Percentiles rank a stretch among this genome's conserved stretches.
Evolutionary conservation across 306 rosid species (phyloP).

Genomic region (Ormosia emarginata): DNA sequence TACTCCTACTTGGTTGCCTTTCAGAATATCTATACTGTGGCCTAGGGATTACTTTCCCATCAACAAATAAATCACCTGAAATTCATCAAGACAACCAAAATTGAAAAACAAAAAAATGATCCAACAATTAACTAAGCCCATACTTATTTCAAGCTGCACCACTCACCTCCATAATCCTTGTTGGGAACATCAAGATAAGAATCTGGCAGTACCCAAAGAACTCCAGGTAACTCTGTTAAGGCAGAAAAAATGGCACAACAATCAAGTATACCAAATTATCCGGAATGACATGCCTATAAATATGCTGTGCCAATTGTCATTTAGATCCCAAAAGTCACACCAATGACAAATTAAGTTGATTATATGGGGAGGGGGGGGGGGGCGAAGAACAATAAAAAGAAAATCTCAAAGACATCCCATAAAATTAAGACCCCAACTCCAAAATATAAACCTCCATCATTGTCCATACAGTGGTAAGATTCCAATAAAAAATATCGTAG

Average conservation of each 20-base stretch:
- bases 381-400: not conserved
- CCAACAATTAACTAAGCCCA: not conserved
- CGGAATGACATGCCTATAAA: not conserved
- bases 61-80: conserved; percentile 79
- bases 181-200: conserved; percentile 86
- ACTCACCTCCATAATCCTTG: conserved; percentile 90
- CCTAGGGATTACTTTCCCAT: conserved; percentile 85
- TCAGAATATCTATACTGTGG: conserved; percentile 76
- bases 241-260: not conserved
- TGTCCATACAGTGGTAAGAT: not conserved
- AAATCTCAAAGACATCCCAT: not conserved
- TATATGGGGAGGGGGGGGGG: not conserved
- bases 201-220: conserved; percentile 96
- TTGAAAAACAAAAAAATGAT: not conserved
- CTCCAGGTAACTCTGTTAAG: conserved; percentile 61
- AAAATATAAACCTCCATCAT: not conserved
- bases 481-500: not conserved
- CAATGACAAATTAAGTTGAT: not conserved
- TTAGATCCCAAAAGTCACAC: not conserved
- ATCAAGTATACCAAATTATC: not conserved
- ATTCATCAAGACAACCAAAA: conserved; percentile 16
- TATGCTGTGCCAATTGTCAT: not conserved
- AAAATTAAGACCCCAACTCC: not conserved
- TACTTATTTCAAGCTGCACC: not conserved
- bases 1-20: conserved; percentile 49